Conservation (phyloP, 371 early-diverging fungal species). For the Mortierella sp. region DNA sequence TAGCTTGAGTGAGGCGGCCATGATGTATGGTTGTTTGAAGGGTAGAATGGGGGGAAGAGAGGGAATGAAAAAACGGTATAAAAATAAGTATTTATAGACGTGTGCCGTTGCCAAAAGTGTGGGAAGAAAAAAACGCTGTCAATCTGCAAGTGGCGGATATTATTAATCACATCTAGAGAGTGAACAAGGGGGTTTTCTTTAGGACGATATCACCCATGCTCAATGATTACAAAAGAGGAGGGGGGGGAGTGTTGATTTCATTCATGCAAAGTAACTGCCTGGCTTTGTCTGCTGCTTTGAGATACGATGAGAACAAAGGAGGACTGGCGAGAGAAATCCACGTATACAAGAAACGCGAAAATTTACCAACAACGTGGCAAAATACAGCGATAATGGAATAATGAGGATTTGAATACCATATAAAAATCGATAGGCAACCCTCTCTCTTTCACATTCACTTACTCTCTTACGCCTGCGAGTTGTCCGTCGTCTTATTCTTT, state of each 20-base stretch:
- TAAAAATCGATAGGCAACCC: neutral
- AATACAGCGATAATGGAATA: neutral
- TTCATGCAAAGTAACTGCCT: too few species aligned
- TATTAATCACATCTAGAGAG: too few species aligned
- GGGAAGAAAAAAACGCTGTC: neutral
- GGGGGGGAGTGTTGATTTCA: too few species aligned
- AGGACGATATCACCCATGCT: too few species aligned
- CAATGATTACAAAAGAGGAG: too few species aligned
- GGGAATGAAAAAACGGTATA: neutral
- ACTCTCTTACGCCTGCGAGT: neutral
- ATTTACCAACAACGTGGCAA: slow-evolving; percentile 8
- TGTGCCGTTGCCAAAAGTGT: too few species aligned
- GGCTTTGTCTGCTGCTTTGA: too few species aligned
- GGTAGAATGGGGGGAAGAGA: neutral
- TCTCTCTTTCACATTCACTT: neutral
- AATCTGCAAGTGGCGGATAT: too few species aligned
- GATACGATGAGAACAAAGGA: too few species aligned
- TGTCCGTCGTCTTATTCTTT: neutral
- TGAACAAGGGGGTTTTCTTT: too few species aligned
- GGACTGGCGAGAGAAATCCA: neutral
- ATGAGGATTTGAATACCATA: neutral
- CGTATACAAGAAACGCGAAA: slow-evolving; percentile 11
- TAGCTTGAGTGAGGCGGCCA: slow-evolving; percentile 26
- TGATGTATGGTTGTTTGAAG: neutral
- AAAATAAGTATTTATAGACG: too few species aligned